Base-by-base conservation (phyloP, 2,329 filamentous ascomycete genomes). In the Trichoderma breve region DNA sequence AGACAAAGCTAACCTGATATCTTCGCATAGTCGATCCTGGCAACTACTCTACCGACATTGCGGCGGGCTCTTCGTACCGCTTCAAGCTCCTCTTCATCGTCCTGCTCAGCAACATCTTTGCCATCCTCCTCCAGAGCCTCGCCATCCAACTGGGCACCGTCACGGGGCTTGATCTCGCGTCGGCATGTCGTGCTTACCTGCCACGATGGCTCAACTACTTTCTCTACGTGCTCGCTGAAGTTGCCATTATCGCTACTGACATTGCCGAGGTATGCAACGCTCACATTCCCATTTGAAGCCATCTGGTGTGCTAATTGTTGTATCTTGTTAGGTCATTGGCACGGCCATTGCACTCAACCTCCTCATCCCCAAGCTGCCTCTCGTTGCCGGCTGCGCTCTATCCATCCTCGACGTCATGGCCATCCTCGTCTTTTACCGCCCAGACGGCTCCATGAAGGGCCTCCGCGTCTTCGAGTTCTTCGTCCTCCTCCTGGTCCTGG, bases 11-110 rank as follows among this genome's bases (percentile, higher is more conserved):
- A 21, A 61, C 66, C 21, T 36, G 6, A 15, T n/a, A n/a, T 36
- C 12, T 9, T 11, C 36, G 1, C 47, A 2, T 68, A 86, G 85
- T 89, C 74, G 87, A 89, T 73, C 87, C 85, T 65, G 89, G 89
- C 72, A 93, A 93, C 79, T 93, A 93, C 78, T 86, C 91, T 1
- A 93, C 91, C 24, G 91, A 91, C 78, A 88, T 92, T 62, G 87
- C 89, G 8, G 91, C 91, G 60, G 91, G 91, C 68, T 89, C 91
- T 5, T 85, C 86, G 1, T 92, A 90, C 79, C 86, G 85, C 71
- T 93, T 90, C 82, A 85, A 83, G 53, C 84, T 93, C 39, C 85
- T 93, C 3, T 93, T 92, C 81, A 84, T 93, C 75, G 87, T 93
- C 57, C 83, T 93, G 11, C 83, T 92, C 76, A 89, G 89, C 79